These are phyloP conservation scores for Neurospora sublineolata DNA, from an alignment of 495 filamentous ascomycete species.

Conservation along the genomic window DNA sequence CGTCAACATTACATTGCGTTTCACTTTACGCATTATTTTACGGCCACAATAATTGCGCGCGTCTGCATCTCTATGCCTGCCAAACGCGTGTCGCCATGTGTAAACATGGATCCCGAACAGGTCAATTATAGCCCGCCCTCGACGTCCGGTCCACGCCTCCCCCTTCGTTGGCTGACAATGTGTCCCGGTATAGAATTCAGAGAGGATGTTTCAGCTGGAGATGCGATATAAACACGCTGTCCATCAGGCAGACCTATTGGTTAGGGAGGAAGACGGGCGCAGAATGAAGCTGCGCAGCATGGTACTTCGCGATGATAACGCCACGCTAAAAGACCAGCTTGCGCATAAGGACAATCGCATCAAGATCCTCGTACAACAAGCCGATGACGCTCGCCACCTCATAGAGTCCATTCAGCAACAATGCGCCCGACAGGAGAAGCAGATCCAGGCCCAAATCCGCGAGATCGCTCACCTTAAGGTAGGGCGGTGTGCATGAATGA, in stretches of 20 bases:
- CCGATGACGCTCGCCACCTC: slow-evolving; percentile 45
- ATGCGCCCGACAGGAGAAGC: slow-evolving; percentile 41
- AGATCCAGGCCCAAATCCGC: slow-evolving; percentile 44
- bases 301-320: slow-evolving; percentile 58
- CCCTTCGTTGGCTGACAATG: slow-evolving; percentile 3
- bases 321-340: slow-evolving; percentile 25
- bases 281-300: slow-evolving; percentile 52
- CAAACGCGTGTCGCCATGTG: slow-evolving; percentile 25
- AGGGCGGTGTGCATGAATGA: not conserved
- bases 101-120: slow-evolving; percentile 31
- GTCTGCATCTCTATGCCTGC: slow-evolving; percentile 15
- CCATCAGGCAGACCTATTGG: slow-evolving; percentile 45
- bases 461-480: slow-evolving; percentile 63
- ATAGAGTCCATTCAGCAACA: slow-evolving; percentile 46
- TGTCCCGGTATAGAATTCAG: slow-evolving; percentile 16
- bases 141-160: not conserved
- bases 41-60: not conserved
- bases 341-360: slow-evolving; percentile 43
- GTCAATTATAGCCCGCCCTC: slow-evolving; percentile 9
- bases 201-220: slow-evolving; percentile 43
- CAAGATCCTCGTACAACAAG: slow-evolving; percentile 44
- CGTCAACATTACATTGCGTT: not conserved
- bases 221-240: slow-evolving; percentile 50
- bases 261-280: slow-evolving; percentile 58
- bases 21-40: not conserved